phyloP scores from a whole-genome alignment of 805 yeast genomes.

The Sugiyamaella floridensis region DNA sequence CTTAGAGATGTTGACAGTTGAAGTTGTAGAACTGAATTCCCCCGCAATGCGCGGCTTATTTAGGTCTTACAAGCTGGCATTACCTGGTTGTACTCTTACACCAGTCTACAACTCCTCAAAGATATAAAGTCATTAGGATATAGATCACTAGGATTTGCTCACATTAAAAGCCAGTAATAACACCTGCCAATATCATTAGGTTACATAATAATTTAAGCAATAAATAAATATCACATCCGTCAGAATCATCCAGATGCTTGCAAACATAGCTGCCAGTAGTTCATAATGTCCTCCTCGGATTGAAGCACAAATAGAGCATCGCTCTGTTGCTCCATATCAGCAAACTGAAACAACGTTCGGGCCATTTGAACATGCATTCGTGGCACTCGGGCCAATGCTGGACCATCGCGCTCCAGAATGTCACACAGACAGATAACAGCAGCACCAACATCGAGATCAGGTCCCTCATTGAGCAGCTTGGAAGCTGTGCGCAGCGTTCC shows the following conservation, averaged over 20 bases:
- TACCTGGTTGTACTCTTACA: neutral
- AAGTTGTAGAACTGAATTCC: neutral
- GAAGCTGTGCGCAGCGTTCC: neutral
- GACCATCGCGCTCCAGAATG: neutral
- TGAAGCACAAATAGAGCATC: neutral
- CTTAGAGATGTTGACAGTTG: neutral
- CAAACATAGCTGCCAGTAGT: slow-evolving; percentile 3
- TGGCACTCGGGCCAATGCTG: neutral
- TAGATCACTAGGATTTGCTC: neutral
- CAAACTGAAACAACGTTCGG: neutral
- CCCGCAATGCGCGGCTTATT: neutral
- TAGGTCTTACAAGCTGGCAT: neutral
- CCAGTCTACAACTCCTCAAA: too few relatives aligned
- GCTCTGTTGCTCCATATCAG: neutral
- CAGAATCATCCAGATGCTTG: slow-evolving; percentile 1
- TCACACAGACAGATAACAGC: neutral
- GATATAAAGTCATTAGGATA: neutral
- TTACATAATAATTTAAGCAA: neutral
- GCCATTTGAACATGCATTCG: neutral
- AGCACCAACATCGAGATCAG: neutral
- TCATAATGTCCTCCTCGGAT: neutral
- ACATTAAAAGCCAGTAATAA: neutral
- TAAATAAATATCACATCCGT: neutral
- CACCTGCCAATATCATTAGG: too few relatives aligned
- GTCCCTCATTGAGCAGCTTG: neutral